Evolutionary conservation across 768 basidiomycete species (phyloP), one percentile per base, ranked within the genome.

Genomic region (Calocera viscosa): DNA sequence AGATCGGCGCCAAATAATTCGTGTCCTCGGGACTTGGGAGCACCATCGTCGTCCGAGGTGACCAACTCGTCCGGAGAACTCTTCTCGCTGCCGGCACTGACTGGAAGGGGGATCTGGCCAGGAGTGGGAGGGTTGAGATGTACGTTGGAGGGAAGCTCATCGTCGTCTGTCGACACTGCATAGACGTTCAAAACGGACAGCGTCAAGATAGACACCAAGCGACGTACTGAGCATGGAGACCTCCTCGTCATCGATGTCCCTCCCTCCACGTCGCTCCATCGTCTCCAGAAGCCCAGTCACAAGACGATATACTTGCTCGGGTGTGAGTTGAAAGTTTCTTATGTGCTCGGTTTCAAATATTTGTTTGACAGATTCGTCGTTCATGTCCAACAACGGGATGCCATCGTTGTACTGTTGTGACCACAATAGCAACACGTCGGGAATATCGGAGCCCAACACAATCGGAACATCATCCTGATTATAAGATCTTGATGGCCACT

Each of bases 401-500:
- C 16, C 24, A 30, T 60, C 30, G 22, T 60, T 60, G 19, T 60
- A 60, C 53, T 60, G 53, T 19, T 32, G 53, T 19, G 53, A 60
- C 53, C 53, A 60, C 14, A 60, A 22, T 16, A 60, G 53, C 53
- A 60, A 22, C 24, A 60, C 53, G 30, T 60, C 30, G 11, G 53
- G 53, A 22, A 60, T 60, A 19, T 60, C 53, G 30, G 53, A 60
- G 14, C 53, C 53, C 30, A 60, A 26, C 26, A 60, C 53, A 26
- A 60, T 32, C 10, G 53, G 53, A 8, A 60, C 19, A 26, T 60
- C 53, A 32, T 60, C 53, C 14, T 60, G 14, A 22, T 60, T 60
- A 26, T 60, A 60, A 5, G 53, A 60, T 60, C 53, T 60, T 32
- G 53, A 60, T 16, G 53, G 53, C 53, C 53, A 60, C 30, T 60